A percentile compares a stretch with the other conserved stretches of the same genome.
These are phyloP conservation scores for Russula brevipes DNA, from an alignment of 768 basidiomycete species.

Conservation along the genomic window DNA sequence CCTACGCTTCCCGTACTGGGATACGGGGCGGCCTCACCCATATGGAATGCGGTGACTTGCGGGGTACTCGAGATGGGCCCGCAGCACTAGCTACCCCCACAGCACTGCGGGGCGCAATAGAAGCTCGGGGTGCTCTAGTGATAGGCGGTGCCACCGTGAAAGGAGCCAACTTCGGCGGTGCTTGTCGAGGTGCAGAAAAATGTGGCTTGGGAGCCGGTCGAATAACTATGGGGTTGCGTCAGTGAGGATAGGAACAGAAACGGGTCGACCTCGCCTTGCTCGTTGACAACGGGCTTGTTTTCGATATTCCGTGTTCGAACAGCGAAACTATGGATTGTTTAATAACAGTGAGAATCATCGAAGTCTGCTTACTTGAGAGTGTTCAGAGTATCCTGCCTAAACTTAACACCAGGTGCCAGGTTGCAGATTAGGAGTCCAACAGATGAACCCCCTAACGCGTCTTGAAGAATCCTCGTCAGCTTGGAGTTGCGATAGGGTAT, in stretches of 20 bases:
- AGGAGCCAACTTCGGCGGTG: slow-evolving; percentile 43
- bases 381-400: slow-evolving; percentile 82
- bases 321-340: slow-evolving; percentile 51
- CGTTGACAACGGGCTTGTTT: slow-evolving; percentile 74
- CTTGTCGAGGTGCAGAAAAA: slow-evolving; percentile 55
- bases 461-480: slow-evolving; percentile 83
- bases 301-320: slow-evolving; percentile 82
- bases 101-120: slow-evolving; percentile 22
- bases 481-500: slow-evolving; percentile 91
- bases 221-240: slow-evolving; percentile 41
- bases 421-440: slow-evolving; percentile 83
- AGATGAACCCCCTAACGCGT: slow-evolving; percentile 78
- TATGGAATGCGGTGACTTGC: slow-evolving; percentile 16
- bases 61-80: slow-evolving; percentile 24
- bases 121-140: slow-evolving; percentile 25
- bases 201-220: slow-evolving; percentile 54
- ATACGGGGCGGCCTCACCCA: slow-evolving; percentile 18
- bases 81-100: background rate
- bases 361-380: slow-evolving; percentile 68
- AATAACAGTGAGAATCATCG: background rate
- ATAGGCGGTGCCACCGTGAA: slow-evolving; percentile 4
- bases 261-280: slow-evolving; percentile 46
- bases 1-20: slow-evolving; percentile 18
- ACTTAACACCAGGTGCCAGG: slow-evolving; percentile 75
- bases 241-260: background rate